These are phyloP conservation scores for Cytospora paraplurivora DNA, from an alignment of 2,329 filamentous ascomycete genomes.

Conservation along the genomic window DNA sequence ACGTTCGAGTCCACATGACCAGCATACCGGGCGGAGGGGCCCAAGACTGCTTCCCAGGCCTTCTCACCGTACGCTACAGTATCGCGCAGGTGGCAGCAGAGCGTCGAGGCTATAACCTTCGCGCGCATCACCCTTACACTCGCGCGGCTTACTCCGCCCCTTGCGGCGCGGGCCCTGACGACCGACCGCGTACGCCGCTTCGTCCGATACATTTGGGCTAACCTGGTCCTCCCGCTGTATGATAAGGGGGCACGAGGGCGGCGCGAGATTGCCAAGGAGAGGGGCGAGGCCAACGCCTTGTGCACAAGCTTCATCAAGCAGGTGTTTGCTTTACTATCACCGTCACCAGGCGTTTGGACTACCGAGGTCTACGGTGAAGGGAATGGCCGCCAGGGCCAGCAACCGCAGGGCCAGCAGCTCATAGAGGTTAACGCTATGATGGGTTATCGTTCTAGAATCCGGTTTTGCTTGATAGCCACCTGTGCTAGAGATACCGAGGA, in stretches of 20 bases:
- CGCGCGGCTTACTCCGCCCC: not conserved
- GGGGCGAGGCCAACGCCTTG: not conserved
- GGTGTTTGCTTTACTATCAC: conserved; percentile 1
- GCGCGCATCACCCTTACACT: not conserved
- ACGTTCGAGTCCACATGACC: no score
- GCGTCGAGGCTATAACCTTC: conserved; percentile 1
- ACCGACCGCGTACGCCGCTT: conserved; percentile 1
- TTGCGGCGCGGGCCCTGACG: conserved; percentile 2
- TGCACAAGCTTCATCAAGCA: not conserved
- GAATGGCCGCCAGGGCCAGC: no score
- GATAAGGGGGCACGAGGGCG: conserved; percentile 1
- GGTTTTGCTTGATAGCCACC: no score
- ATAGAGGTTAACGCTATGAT: no score
- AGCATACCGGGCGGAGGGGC: no score
- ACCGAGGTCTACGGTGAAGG: no score
- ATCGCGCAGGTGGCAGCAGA: not conserved
- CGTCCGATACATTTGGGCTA: not conserved
- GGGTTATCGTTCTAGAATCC: no score
- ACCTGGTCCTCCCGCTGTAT: not conserved
- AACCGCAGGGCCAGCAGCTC: no score
- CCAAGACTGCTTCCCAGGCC: no score
- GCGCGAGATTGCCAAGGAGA: not conserved
- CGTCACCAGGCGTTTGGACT: not conserved
- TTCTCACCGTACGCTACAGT: not conserved
- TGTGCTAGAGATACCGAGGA: no score